phyloP scores from a whole-genome alignment of 441 rosid genomes.

The Syzygium syzygioides region DNA sequence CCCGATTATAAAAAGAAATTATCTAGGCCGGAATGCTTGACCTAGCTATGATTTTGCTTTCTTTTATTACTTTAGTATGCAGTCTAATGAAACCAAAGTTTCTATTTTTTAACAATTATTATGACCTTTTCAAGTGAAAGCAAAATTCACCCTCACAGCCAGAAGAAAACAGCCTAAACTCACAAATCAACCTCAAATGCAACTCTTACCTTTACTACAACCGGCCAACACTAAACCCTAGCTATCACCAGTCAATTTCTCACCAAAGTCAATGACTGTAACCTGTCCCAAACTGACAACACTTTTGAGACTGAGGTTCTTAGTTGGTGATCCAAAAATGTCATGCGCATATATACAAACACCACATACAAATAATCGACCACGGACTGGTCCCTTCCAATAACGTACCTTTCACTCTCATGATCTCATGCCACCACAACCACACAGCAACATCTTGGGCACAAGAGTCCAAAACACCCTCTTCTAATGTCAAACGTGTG shows the following conservation, averaged over 20 bases:
- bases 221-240: not conserved
- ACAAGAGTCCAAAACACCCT: not conserved
- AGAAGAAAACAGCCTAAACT: not conserved
- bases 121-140: not conserved
- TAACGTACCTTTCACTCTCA: not conserved
- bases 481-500: not conserved
- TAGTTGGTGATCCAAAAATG: not conserved
- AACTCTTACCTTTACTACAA: not conserved
- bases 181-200: not conserved
- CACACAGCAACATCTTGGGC: not conserved
- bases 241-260: not conserved
- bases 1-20: not conserved
- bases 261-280: not conserved
- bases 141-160: not conserved
- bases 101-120: not conserved
- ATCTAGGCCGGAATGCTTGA: not conserved
- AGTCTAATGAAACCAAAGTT: not conserved
- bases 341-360: not conserved
- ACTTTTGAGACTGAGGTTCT: not conserved
- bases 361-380: not conserved
- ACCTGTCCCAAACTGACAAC: not conserved
- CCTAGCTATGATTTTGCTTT: not conserved
- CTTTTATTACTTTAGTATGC: not conserved
- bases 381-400: not conserved
- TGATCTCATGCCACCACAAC: not conserved